Evolutionary conservation across 1,284 basidiomycete genomes (phyloP).

Genomic region (Ceratobasidium sp.): DNA sequence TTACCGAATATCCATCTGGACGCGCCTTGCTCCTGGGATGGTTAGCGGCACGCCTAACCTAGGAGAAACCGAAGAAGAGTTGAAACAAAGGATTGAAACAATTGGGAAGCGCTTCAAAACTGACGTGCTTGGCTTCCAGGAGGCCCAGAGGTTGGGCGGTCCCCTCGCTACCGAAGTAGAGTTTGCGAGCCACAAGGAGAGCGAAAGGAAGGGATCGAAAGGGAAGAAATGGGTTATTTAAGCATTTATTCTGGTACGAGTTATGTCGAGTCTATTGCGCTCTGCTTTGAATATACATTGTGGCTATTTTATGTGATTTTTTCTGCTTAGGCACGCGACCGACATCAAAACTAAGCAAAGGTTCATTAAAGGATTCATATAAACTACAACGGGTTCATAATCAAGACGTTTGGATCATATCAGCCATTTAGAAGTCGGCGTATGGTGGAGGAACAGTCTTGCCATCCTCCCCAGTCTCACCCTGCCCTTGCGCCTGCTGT

Average conservation of each 20-base stretch:
- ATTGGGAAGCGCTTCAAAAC: conserved; percentile 92
- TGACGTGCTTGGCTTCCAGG: conserved; percentile 84
- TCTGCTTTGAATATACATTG: conserved; percentile 37
- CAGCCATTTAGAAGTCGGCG: conserved; percentile 32
- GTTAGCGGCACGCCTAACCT: conserved; percentile 38
- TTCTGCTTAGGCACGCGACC: neutral
- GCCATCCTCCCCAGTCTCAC: conserved; percentile 49
- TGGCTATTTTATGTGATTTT: conserved; percentile 31
- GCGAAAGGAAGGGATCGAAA: conserved; percentile 92
- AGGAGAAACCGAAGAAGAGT: conserved; percentile 66
- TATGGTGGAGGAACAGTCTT: conserved; percentile 45
- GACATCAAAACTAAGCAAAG: neutral
- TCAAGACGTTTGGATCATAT: conserved; percentile 12
- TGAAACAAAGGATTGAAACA: conserved; percentile 79
- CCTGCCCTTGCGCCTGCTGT: conserved; percentile 28
- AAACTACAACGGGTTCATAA: conserved; percentile 31
- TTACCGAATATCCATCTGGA: conserved; percentile 98
- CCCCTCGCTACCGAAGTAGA: conserved; percentile 93
- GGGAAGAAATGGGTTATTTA: conserved; percentile 84
- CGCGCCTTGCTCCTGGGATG: conserved; percentile 74
- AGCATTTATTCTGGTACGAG: conserved; percentile 50
- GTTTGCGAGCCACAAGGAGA: conserved; percentile 94
- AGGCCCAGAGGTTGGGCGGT: conserved; percentile 81
- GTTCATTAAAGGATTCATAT: conserved; percentile 18
- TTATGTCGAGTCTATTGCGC: conserved; percentile 52